Evolutionary conservation across 2,329 filamentous ascomycete genomes (phyloP).

Genomic region (Claviceps sp.): DNA sequence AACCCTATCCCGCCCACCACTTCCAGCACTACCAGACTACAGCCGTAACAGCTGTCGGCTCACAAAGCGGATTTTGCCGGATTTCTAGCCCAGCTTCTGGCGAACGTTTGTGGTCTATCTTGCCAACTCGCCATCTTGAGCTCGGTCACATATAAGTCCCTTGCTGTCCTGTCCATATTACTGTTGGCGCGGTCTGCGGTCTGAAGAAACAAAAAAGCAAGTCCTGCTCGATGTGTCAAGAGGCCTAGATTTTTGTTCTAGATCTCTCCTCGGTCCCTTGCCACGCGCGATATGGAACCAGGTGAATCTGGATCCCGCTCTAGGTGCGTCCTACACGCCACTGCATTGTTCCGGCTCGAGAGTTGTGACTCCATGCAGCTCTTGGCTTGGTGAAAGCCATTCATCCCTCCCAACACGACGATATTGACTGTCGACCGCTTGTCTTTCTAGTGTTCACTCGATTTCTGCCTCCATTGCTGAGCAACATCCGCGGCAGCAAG

Average conservation of each 20-base stretch:
- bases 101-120: slow-evolving; percentile 6
- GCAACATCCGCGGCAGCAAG: slow-evolving; percentile 12
- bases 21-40: neutral
- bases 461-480: slow-evolving; percentile 6
- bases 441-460: slow-evolving; percentile 3
- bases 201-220: neutral
- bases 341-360: neutral
- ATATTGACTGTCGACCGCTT: slow-evolving; percentile 12
- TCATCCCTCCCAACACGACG: slow-evolving; percentile 8
- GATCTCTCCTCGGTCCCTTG: slow-evolving; percentile 20
- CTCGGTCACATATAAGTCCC: no score
- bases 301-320: slow-evolving; percentile 24
- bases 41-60: neutral
- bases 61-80: slow-evolving; percentile 6
- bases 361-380: slow-evolving; percentile 4
- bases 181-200: slow-evolving; percentile 8
- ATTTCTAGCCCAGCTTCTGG: neutral
- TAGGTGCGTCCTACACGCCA: slow-evolving; percentile 22
- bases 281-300: slow-evolving; percentile 27
- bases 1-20: neutral
- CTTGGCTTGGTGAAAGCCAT: neutral
- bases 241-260: slow-evolving; percentile 20
- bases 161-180: neutral
- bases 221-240: slow-evolving; percentile 22
- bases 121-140: no score